These are phyloP conservation scores for Sporothrix humicola DNA, from an alignment of 2,329 filamentous ascomycete genomes.

Conservation along the genomic window DNA sequence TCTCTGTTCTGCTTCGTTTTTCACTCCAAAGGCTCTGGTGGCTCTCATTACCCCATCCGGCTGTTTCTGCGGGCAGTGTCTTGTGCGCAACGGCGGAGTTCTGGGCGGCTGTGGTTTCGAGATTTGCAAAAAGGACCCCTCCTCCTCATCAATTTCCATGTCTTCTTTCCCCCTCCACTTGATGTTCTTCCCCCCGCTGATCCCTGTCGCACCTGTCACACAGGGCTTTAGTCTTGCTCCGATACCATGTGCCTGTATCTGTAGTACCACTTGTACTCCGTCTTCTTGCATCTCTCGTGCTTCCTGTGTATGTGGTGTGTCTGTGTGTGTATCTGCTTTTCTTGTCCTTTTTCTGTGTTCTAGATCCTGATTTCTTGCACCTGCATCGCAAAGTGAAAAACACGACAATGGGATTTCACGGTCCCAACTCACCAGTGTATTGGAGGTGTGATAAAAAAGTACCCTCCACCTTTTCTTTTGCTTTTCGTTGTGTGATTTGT, in stretches of 20 bases:
- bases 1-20: not conserved
- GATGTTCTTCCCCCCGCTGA: not conserved
- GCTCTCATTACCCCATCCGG: slow-evolving; percentile 7
- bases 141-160: not conserved
- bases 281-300: not conserved
- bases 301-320: not conserved
- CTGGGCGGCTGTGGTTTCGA: not conserved
- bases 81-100: slow-evolving; percentile 7
- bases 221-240: not conserved
- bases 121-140: not conserved
- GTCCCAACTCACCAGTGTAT: not conserved
- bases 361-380: not conserved
- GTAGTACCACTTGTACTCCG: not conserved
- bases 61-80: slow-evolving; percentile 2
- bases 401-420: not conserved
- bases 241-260: not conserved
- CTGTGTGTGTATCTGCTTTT: not conserved
- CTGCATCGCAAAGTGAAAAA: not conserved
- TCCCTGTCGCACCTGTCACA: slow-evolving; percentile 17
- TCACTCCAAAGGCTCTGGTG: slow-evolving; percentile 5
- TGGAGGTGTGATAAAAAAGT: not conserved
- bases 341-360: not conserved
- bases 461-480: not conserved
- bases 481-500: not conserved
- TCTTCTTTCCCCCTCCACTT: not conserved